Base-by-base conservation (phyloP, 768 basidiomycete species). In the Lactarius akahatsu region DNA sequence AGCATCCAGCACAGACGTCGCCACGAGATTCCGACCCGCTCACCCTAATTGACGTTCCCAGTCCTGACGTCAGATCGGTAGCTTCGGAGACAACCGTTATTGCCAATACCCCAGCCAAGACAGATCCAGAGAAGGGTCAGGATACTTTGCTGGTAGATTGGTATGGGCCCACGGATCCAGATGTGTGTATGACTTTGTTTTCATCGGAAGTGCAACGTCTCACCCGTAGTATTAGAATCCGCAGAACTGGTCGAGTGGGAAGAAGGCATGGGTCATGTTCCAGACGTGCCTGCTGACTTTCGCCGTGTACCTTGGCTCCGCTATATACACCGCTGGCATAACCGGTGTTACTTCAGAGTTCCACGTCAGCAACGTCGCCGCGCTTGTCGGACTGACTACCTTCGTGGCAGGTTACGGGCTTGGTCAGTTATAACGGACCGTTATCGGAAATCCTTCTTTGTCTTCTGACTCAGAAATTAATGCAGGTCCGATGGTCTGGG, bases 251-350 rank as follows among this genome's bases (percentile, higher is more conserved):
- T 75, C 75, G 4, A 68, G 71, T 28, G 3, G 56, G 16, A 78
- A 72, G 45, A 72, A 74, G 52, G 64, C 70, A 34, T 75, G 77
- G 59, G 75, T 77, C 16, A 73, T 76, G 20, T 75, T 74, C 59
- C 72, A 72, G 47, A 75, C 77, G n/a, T 75, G 75, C 56, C 67
- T 77, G 55, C 65, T 78, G 57, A 77, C 77, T 1, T 74, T 77
- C 63, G 70, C 72, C 57, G 72, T 77, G 32, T 78, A 77, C 69
- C 74, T 78, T 64, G 77, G 77, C 60, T 75, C 77, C 11, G 73
- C 74, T 20, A 77, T 78, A 54, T 77, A 76, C 64, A 73, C 74
- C 1, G 70, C 77, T 18, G 73, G 74, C 7, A 74, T 76, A 23
- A 71, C 72, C 2, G 71, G 65, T 8, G 59, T 78, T 20, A 60